These are phyloP conservation scores for Saccharomyces mikatae DNA, from an alignment of 805 yeast genomes.

Conservation along the genomic window DNA sequence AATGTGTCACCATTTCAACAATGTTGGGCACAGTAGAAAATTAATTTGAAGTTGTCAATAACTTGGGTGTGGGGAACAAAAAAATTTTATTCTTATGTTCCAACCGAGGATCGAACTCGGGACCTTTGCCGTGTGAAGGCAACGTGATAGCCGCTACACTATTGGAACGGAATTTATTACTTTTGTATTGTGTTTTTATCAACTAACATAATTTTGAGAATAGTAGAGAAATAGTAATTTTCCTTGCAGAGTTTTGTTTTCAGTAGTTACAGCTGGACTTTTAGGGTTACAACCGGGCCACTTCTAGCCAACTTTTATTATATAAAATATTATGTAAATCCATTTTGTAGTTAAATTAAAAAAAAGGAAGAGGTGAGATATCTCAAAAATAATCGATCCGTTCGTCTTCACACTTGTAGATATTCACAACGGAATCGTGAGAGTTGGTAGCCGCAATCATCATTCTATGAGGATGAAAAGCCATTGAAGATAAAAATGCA, in stretches of 20 bases:
- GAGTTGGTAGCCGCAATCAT: conserved; percentile 78
- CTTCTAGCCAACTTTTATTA: background rate
- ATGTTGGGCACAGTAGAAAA: too few relatives aligned
- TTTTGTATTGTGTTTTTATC: too few relatives aligned
- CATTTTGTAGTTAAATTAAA: background rate
- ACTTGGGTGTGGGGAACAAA: background rate
- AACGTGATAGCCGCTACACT: conserved; percentile 36
- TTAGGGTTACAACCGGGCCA: background rate
- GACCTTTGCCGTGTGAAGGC: conserved; percentile 36
- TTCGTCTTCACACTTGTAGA: conserved; percentile 46
- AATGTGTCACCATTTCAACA: too few relatives aligned
- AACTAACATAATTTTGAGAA: too few relatives aligned
- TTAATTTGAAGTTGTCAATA: too few relatives aligned
- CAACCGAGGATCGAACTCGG: conserved; percentile 35
- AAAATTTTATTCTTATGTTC: conserved; percentile 14
- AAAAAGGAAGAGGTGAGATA: background rate
- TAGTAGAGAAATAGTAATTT: too few relatives aligned
- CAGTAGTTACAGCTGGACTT: background rate
- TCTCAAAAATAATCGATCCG: conserved; percentile 9
- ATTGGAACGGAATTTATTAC: conserved; percentile 28
- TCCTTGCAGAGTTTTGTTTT: too few relatives aligned
- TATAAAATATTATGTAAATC: background rate
- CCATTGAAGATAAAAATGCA: conserved; percentile 53
- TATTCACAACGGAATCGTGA: conserved; percentile 63
- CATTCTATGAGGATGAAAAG: conserved; percentile 93